Conservation (phyloP, 768 basidiomycete genomes). For the Lyophyllum semitale region DNA sequence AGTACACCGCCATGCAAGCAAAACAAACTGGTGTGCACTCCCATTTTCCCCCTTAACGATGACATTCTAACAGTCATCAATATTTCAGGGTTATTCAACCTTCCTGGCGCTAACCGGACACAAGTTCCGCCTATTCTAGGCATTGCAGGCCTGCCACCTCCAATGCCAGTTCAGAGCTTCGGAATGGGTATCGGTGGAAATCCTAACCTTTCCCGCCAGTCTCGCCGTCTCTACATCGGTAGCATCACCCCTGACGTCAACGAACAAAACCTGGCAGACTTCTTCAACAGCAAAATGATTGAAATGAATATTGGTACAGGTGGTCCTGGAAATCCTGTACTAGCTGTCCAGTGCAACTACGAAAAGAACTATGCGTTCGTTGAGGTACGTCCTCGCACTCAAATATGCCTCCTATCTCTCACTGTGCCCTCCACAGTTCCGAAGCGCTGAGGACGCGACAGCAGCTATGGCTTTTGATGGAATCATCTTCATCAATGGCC, state of each 20-base stretch:
- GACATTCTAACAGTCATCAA: neutral
- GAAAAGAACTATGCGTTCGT: constrained; percentile 99
- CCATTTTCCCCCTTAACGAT: constrained; percentile 7
- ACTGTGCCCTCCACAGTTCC: constrained; percentile 66
- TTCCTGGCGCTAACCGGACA: constrained; percentile 91
- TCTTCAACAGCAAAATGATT: constrained; percentile 96
- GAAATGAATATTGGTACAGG: constrained; percentile 89
- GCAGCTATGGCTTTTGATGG: constrained; percentile 98
- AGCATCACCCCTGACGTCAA: constrained; percentile 95
- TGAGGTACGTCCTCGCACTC: constrained; percentile 59
- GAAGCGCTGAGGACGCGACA: constrained; percentile 94
- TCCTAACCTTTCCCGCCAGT: constrained; percentile 90
- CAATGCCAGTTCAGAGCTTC: constrained; percentile 81
- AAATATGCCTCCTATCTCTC: neutral
- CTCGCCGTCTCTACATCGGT: constrained; percentile 94
- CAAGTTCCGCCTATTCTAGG: constrained; percentile 83
- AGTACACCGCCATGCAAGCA: constrained; percentile 94
- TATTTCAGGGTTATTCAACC: constrained; percentile 83
- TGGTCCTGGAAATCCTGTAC: constrained; percentile 84
- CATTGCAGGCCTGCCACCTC: constrained; percentile 80
- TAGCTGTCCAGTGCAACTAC: constrained; percentile 94
- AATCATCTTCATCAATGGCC: constrained; percentile 91
- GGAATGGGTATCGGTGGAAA: constrained; percentile 87
- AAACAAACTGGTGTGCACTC: constrained; percentile 84
- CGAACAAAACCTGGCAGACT: constrained; percentile 87